A percentile compares a stretch with the other conserved stretches of the same genome.
These are phyloP conservation scores for Rugonectria rugulosa DNA, from an alignment of 2,329 filamentous ascomycete species.

Conservation along the genomic window DNA sequence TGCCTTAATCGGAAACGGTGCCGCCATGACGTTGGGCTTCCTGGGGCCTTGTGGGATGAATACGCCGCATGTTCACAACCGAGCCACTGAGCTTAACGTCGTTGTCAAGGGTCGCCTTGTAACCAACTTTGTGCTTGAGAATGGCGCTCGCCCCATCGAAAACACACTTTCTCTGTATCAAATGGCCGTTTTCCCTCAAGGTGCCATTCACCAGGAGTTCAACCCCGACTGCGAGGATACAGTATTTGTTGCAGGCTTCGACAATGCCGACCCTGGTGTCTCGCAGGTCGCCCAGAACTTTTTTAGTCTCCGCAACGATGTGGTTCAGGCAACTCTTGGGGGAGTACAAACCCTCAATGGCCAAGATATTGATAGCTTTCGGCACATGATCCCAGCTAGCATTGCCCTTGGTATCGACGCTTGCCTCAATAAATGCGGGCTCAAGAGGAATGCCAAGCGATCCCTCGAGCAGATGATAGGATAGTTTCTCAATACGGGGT, in stretches of 20 bases:
- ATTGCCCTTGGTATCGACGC: conserved; percentile 59
- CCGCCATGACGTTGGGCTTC: conserved; percentile 57
- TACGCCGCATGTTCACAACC: conserved; percentile 57
- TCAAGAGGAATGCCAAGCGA: conserved; percentile 46
- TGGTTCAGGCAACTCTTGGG: conserved; percentile 49
- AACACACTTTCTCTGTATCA: conserved; percentile 50
- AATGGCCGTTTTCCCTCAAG: conserved; percentile 59
- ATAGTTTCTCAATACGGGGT: too few species aligned
- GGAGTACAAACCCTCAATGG: conserved; percentile 47
- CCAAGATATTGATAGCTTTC: conserved; percentile 50
- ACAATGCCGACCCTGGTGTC: conserved; percentile 54
- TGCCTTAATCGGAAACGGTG: conserved; percentile 56
- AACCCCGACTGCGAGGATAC: conserved; percentile 58
- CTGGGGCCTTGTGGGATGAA: conserved; percentile 59
- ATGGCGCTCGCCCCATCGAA: conserved; percentile 47
- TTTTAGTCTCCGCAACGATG: conserved; percentile 50
- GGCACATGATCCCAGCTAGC: conserved; percentile 52
- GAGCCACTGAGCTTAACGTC: conserved; percentile 57
- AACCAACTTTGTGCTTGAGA: conserved; percentile 54
- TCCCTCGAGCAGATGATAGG: conserved; percentile 1
- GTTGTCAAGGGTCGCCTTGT: conserved; percentile 53
- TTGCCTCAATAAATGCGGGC: conserved; percentile 58
- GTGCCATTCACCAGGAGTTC: conserved; percentile 58
- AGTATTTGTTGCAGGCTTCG: conserved; percentile 58
- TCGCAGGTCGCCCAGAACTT: conserved; percentile 56